Evolutionary conservation across 495 filamentous ascomycete genomes (phyloP).

Genomic region (Neurospora intermedia): DNA sequence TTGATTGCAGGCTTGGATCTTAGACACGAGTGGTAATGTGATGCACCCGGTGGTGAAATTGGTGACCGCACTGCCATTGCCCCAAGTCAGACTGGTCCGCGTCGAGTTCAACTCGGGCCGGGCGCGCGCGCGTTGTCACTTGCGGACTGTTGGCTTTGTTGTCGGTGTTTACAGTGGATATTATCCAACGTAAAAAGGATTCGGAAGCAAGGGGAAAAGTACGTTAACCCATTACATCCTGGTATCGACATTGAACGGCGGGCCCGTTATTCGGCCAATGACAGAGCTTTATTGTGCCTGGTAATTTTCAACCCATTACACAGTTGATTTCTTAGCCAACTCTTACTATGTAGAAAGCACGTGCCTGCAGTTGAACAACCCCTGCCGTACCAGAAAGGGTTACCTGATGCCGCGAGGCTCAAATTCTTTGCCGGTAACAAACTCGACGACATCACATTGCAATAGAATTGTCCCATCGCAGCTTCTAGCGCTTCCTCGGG

Average conservation of each 20-base stretch:
- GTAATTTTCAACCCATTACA: not conserved
- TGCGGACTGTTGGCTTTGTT: not conserved
- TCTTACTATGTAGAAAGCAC: not conserved
- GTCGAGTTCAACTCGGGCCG: not conserved
- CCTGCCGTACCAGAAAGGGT: too few species aligned
- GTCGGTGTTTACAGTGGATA: not conserved
- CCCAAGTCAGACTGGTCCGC: not conserved
- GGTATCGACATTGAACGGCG: not conserved
- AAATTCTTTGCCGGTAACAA: not conserved
- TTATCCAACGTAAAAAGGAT: not conserved
- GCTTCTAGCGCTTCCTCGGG: not conserved
- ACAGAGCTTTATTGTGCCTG: not conserved
- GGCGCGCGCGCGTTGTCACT: not conserved
- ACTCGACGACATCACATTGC: not conserved
- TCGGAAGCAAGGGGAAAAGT: not conserved
- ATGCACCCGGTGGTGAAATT: not conserved
- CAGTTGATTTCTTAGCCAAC: not conserved
- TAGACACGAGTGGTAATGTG: not conserved
- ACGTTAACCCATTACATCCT: not conserved
- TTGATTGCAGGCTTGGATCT: not conserved
- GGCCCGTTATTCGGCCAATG: not conserved
- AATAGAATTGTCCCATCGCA: not conserved
- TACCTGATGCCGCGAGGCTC: not conserved
- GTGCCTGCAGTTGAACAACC: not conserved
- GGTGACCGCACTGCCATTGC: not conserved